A percentile compares a stretch with the other conserved stretches of the same genome.
Conservation (phyloP, 306 rosid species). For the Trifolium pratense region DNA sequence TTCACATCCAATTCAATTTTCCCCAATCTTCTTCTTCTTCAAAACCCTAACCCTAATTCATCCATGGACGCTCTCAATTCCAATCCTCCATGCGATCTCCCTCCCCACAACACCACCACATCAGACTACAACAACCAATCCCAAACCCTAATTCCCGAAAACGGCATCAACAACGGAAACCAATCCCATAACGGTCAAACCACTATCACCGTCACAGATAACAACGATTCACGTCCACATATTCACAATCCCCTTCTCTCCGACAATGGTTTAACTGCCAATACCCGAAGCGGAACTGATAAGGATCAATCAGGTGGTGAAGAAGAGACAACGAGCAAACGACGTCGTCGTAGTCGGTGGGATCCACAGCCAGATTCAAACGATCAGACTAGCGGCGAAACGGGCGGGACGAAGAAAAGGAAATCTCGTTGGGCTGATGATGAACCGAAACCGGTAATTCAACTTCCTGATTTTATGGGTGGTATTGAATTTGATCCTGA, state of each 20-base stretch:
- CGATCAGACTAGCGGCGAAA: slow-evolving; percentile 62
- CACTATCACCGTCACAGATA: not conserved
- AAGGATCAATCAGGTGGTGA: slow-evolving; percentile 88
- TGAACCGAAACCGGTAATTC: slow-evolving; percentile 86
- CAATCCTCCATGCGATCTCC: too few relatives aligned
- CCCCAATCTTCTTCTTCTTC: too few relatives aligned
- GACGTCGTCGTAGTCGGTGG: slow-evolving; percentile 92
- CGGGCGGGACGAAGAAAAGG: slow-evolving; percentile 77
- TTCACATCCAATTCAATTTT: too few relatives aligned
- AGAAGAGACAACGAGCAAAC: slow-evolving; percentile 85
- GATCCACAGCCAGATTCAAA: slow-evolving; percentile 94
- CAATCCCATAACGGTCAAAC: slow-evolving; percentile 17
- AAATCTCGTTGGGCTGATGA: slow-evolving; percentile 97
- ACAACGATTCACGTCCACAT: slow-evolving; percentile 36
- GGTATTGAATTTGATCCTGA: slow-evolving; percentile 98
- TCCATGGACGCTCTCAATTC: too few relatives aligned
- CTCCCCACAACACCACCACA: too few relatives aligned
- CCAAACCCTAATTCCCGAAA: slow-evolving; percentile 31
- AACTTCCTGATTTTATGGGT: slow-evolving; percentile 96
- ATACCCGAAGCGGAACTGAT: slow-evolving; percentile 83
- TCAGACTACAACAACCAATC: not conserved
- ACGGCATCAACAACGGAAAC: not conserved
- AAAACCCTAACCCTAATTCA: too few relatives aligned
- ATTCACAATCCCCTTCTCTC: slow-evolving; percentile 57
- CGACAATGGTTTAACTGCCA: slow-evolving; percentile 73